Evolutionary conservation across 805 yeast species (phyloP), one percentile per base, ranked within the genome.

Genomic region (Metschnikowia cubensis): DNA sequence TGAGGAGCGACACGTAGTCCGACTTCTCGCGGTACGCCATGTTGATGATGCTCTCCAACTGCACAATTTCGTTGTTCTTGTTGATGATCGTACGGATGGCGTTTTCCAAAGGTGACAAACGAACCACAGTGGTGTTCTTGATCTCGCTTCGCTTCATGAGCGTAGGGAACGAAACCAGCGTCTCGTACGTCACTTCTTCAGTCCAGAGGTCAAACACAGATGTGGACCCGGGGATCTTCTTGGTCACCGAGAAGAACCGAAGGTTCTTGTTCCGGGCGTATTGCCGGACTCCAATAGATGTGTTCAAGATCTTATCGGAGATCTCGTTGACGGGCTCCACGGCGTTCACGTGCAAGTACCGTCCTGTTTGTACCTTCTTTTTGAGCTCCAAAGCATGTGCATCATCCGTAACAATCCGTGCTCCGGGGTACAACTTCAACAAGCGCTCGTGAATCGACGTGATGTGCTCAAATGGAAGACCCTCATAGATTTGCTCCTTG

Each of bases 71-170:
- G 58, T 83, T 84, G 47, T 83, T 85, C 71, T 87, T 89, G 49
- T 76, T 71, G 42, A 79, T 71, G 50, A 90, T 69, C 3, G 88
- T 75, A 56, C 86, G 76, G 49, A 85, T 73, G 0, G 96, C 96
- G 68, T 87, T 89, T 58, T 87, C 86, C 51, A 89, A 72, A 13
- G 97, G 97, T n/a, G 96, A 86, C 42, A 88, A 68, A 58, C 79
- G 84, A 21, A 76, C 74, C 5, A 74, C 73, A 7, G 64, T 66
- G 8, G 77, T 70, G 3, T 61, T 51, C 53, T 76, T 77, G 56
- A 89, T 80, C 61, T 87, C 94, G 57, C 90, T 81, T 66, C 96
- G 76, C 63, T 89, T 87, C 87, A 89, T 86, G 65, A 89, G 76
- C 0, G 96, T 85, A 22, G 97, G 97, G 83, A 89, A 89, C 6